Conservation (phyloP, 2,329 filamentous ascomycete species). For the Zymoseptoria ardabiliae region DNA sequence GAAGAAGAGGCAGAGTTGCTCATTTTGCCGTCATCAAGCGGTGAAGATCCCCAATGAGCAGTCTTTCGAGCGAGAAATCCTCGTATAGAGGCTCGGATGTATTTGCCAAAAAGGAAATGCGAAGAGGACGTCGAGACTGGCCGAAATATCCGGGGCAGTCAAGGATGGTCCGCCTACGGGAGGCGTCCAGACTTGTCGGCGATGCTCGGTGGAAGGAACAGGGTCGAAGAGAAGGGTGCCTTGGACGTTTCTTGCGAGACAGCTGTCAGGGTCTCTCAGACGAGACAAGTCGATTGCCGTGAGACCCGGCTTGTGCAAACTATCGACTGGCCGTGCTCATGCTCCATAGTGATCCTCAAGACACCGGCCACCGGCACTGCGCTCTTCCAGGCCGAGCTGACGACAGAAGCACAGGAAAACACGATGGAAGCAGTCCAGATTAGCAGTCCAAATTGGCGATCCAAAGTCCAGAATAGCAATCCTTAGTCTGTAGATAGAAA, state of each 20-base stretch:
- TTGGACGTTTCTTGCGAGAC: not conserved
- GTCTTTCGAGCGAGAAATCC: not conserved
- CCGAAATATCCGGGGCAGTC: not conserved
- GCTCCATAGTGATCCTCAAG: too few relatives aligned
- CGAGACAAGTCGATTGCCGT: not conserved
- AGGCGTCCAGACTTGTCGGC: not conserved
- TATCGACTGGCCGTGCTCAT: too few relatives aligned
- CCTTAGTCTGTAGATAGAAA: too few relatives aligned
- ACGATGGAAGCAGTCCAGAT: too few relatives aligned
- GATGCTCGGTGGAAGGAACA: not conserved
- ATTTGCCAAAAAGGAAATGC: not conserved
- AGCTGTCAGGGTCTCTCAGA: not conserved
- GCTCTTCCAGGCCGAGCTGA: too few relatives aligned
- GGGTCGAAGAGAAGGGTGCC: not conserved
- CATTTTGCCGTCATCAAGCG: not conserved
- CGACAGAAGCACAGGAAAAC: too few relatives aligned
- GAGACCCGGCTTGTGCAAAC: not conserved
- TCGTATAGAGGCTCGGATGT: not conserved
- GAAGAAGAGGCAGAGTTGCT: not conserved
- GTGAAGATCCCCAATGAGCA: too few relatives aligned
- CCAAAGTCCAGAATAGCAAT: too few relatives aligned
- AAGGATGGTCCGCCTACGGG: not conserved
- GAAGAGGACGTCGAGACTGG: not conserved
- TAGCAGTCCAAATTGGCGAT: too few relatives aligned
- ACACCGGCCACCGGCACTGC: too few relatives aligned